A percentile compares a stretch with the other conserved stretches of the same genome.
phyloP scores from a whole-genome alignment of 192 early-diverging fungal genomes.

The Dispira parvispora region DNA sequence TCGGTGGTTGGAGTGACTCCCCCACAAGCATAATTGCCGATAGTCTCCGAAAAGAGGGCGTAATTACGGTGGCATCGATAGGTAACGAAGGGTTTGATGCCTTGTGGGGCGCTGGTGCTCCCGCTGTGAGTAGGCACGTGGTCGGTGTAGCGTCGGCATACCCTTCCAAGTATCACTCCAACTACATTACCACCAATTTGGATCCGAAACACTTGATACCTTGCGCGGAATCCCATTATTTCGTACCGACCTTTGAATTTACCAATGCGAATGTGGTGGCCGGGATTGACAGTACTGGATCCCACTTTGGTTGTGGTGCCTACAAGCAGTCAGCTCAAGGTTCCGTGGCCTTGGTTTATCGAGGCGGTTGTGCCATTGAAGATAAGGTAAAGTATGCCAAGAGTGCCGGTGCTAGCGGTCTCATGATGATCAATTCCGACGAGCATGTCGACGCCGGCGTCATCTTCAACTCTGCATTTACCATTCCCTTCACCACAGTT shows the following conservation, averaged over 20 bases:
- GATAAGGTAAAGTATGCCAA: not conserved
- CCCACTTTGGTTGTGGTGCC: not conserved
- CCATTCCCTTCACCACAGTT: not conserved
- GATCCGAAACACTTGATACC: not conserved
- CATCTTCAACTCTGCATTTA: no score
- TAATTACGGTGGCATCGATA: conserved; percentile 41
- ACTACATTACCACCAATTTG: not conserved
- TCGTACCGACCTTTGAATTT: not conserved
- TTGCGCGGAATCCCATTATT: not conserved
- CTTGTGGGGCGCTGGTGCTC: conserved; percentile 29
- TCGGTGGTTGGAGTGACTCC: conserved; percentile 29
- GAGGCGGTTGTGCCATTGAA: not conserved
- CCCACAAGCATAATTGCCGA: conserved; percentile 29
- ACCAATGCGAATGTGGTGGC: not conserved
- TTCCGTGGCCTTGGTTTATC: not conserved
- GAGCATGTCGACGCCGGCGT: not conserved
- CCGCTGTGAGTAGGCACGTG: conserved; percentile 30
- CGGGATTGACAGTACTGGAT: not conserved
- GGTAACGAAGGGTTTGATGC: conserved; percentile 63
- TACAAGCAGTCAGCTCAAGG: not conserved
- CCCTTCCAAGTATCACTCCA: not conserved
- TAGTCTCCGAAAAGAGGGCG: conserved; percentile 25
- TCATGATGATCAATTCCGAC: not conserved
- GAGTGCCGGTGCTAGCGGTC: not conserved
- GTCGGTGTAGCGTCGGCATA: conserved; percentile 37